Evolutionary conservation across 2,329 filamentous ascomycete genomes (phyloP).

Genomic region (Sphaerulina vaccinii): DNA sequence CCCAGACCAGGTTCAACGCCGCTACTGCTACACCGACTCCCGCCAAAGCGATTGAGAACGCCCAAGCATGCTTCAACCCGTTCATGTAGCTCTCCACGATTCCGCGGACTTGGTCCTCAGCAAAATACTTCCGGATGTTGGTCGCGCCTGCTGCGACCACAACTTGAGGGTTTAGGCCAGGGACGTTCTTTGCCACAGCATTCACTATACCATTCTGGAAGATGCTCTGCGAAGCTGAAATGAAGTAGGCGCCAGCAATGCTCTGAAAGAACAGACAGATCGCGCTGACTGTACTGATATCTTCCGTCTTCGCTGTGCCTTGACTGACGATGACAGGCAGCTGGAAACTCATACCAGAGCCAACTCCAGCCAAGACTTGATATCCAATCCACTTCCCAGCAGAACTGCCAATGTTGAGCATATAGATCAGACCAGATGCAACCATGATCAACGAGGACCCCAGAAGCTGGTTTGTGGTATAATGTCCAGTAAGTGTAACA

Average conservation of each 20-base stretch:
- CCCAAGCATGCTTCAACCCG: constrained; percentile 31
- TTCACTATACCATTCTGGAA: constrained; percentile 46
- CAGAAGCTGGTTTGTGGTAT: constrained; percentile 29
- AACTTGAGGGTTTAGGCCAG: constrained; percentile 41
- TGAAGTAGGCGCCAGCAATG: constrained; percentile 43
- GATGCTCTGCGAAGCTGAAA: constrained; percentile 42
- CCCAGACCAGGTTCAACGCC: neutral
- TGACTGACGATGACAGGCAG: constrained; percentile 44
- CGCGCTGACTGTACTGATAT: constrained; percentile 40
- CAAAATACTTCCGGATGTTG: constrained; percentile 56
- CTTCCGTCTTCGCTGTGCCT: constrained; percentile 34
- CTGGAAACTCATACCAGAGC: constrained; percentile 45
- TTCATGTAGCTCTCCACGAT: constrained; percentile 45
- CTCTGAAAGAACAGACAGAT: constrained; percentile 45
- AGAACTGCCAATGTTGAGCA: constrained; percentile 40
- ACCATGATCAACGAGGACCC: constrained; percentile 6
- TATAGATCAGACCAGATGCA: constrained; percentile 44
- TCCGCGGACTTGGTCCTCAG: constrained; percentile 38
- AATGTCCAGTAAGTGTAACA: constrained; percentile 34
- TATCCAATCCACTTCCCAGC: constrained; percentile 37
- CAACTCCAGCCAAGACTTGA: constrained; percentile 46
- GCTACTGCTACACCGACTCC: neutral
- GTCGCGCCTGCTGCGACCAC: constrained; percentile 55
- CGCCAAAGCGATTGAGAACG: constrained; percentile 22
- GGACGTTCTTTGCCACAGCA: constrained; percentile 37